These are phyloP conservation scores for Metarhizium robertsii DNA, from an alignment of 2,329 filamentous ascomycete species.

Conservation along the genomic window DNA sequence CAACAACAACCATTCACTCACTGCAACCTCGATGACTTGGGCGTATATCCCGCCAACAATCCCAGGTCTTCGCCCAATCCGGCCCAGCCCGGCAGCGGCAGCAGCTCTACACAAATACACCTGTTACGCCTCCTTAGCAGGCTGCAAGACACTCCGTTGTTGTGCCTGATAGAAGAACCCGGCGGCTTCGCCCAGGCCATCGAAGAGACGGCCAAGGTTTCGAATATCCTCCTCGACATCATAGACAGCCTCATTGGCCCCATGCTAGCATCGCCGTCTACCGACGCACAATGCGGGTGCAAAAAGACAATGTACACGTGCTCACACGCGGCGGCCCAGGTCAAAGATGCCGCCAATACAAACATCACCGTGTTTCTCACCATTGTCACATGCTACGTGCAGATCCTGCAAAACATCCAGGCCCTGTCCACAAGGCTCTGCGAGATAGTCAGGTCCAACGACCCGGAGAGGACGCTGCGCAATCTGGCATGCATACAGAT, in stretches of 20 bases:
- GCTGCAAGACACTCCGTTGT: neutral
- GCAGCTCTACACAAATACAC: neutral
- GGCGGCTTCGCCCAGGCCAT: constrained; percentile 1
- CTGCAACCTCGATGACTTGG: too few relatives aligned
- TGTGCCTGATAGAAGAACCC: neutral
- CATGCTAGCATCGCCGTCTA: too few relatives aligned
- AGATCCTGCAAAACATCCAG: constrained; percentile 1
- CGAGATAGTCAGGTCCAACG: neutral
- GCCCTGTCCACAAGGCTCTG: neutral
- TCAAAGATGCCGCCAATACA: neutral
- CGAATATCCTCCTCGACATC: constrained; percentile 2
- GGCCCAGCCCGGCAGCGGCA: too few relatives aligned
- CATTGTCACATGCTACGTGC: constrained; percentile 4
- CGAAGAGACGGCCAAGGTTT: neutral
- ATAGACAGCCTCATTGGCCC: neutral
- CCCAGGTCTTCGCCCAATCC: too few relatives aligned
- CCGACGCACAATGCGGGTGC: too few relatives aligned
- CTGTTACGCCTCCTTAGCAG: constrained; percentile 1
- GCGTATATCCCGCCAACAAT: too few relatives aligned
- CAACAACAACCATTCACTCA: too few relatives aligned
- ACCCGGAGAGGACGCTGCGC: neutral
- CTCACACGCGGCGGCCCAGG: too few relatives aligned
- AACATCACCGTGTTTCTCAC: constrained; percentile 1
- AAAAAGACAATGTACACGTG: too few relatives aligned
- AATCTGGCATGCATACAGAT: constrained; percentile 3